Evolutionary conservation across 2,329 filamentous ascomycete genomes (phyloP), one percentile per base, ranked within the genome.

Genomic region (Hymenoscyphus repandus): DNA sequence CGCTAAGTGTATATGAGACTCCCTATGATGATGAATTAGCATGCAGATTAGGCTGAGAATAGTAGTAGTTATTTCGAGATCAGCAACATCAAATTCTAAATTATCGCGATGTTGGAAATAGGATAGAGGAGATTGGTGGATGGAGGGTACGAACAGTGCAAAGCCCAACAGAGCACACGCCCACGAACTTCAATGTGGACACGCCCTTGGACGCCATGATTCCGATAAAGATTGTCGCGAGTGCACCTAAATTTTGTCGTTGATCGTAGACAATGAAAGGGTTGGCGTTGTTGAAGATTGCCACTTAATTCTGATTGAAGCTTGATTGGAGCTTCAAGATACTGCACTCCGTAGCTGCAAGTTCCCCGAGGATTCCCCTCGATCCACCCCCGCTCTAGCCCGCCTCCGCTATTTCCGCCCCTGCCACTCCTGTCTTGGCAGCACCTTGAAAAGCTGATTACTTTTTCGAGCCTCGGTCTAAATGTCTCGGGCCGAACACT

Each of bases 131-230:
- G 31, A 30, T 49, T 46, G 40, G 12, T 15, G 40, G 37, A 58
- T 58, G 53, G 54, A 45, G 50, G 48, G 18, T 43, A 48, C 54
- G 75, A 80, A 95, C 90, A 53, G 90, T 96, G 69, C 95, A 73
- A 51, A 96, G 78, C 57, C 92, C 92, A 51, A 96, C 78, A 62
- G 87, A 92, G 59, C 95, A 81, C 46, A 90, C 95, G 65, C 92
- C 92, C 60, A 96, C 86, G 69, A 96, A 96, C 74, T 97, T 96
- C 73, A 88, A 82, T 69, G 86, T 73, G 50, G 88, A 84, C 65
- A 96, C 76, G 65, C 83, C 82, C 63, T 77, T 82, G 62, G 79
- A 81, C 62, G 81, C 76, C 80, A 90, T 87, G 32, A 40, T 54
- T 31, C 12, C 27, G 42, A 40, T 46, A 11, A 10, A 27, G 13